These are phyloP conservation scores for Leishmania major DNA, from an alignment of 208 protist genomes.

Conservation along the genomic window DNA sequence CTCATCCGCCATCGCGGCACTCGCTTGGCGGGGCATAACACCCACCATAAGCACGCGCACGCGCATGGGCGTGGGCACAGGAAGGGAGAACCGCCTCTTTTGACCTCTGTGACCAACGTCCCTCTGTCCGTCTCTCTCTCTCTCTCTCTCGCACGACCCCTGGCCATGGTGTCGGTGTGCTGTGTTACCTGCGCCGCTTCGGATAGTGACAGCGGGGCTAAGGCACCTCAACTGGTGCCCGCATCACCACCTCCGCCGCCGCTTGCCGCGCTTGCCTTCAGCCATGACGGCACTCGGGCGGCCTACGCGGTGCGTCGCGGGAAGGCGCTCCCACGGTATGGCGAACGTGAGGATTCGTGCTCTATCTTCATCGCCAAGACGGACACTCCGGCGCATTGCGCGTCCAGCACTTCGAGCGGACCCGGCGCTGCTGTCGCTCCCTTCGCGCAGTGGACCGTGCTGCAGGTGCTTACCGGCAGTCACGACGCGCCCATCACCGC, in stretches of 20 bases:
- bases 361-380: constrained; percentile 8
- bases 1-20: neutral
- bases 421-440: neutral
- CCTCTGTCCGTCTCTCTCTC: too few relatives aligned
- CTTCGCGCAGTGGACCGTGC: constrained; percentile 9
- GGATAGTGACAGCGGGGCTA: neutral
- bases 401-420: neutral
- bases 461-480: constrained; percentile 10
- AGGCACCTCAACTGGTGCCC: neutral
- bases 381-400: neutral
- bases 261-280: constrained; percentile 22
- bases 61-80: neutral
- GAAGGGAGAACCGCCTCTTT: neutral
- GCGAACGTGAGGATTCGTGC: constrained; percentile 11
- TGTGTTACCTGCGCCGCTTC: neutral
- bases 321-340: neutral
- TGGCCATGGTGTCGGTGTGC: neutral
- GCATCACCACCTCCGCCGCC: neutral
- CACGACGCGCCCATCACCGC: constrained; percentile 27
- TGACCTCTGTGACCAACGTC: neutral
- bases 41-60: neutral
- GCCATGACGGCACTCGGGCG: constrained; percentile 1
- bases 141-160: neutral
- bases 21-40: neutral
- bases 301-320: constrained; percentile 27